Evolutionary conservation across 306 rosid genomes (phyloP), one percentile per base, ranked within the genome.

Genomic region (Canavalia ensiformis): DNA sequence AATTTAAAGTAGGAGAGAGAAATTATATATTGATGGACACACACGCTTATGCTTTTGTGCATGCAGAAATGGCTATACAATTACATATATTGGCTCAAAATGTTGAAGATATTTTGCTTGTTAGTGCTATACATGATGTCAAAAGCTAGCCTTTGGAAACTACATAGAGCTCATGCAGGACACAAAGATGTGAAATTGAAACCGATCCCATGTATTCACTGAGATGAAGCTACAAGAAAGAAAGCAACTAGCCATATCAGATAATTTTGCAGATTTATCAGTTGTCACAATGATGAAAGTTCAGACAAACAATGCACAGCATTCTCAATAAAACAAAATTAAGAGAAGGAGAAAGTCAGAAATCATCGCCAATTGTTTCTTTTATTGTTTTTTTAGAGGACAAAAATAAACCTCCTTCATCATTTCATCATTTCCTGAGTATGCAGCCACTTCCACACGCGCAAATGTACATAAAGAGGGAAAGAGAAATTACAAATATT

Each of bases 271-370:
- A 90, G 90, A 86, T 74, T 84, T 81, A 84, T 83, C 88, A 88
- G 88, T 80, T 86, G 81, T 85, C 86, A 79, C 78, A 81, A 88
- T 88, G 80, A 91, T 83, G 84, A 83, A 75, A 78, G 62, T 75
- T 86, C 82, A 82, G 80, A 82, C 79, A 82, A 52, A 54, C 50
- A 72, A 67, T 81, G 70, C 51, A 72, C 77, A 37, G 68, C 82
- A 77, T 51, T 72, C 79, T 83, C 81, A 79, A 68, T 39, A 58
- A 57, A 50, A 35, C 64, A 66, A 70, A 45, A 45, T 65, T 42
- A 65, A 18, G 63, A 74, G 66, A 55, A 67, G 57, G 57, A 68
- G 74, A 29, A 68, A 78, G 72, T 55, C 45, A 76, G 50, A 82
- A 86, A 58, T 60, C 46, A 83, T 80, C 90, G 86, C 74, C 74